A percentile compares a stretch with the other conserved stretches of the same genome.
These are phyloP conservation scores for Lactifluus echinatus DNA, from an alignment of 768 basidiomycete species.

Conservation along the genomic window DNA sequence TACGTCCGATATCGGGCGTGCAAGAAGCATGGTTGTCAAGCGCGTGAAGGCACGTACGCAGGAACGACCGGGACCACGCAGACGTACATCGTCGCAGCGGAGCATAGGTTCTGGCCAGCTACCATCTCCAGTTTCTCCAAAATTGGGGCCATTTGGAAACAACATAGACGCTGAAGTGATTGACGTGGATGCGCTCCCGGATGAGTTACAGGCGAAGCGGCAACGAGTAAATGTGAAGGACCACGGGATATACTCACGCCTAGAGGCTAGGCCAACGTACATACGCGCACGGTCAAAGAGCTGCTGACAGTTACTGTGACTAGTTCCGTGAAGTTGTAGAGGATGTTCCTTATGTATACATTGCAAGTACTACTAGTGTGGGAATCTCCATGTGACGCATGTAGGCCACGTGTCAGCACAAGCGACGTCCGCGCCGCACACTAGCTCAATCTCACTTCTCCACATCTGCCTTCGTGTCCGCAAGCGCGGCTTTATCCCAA, in stretches of 20 bases:
- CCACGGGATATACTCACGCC: neutral
- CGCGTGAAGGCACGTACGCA: conserved; percentile 4
- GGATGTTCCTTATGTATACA: no score
- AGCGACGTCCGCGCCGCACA: no score
- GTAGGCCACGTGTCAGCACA: no score
- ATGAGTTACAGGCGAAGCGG: neutral
- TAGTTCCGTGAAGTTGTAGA: neutral
- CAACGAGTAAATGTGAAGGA: neutral
- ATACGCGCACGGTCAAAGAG: conserved; percentile 17
- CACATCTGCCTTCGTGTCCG: no score
- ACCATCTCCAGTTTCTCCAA: conserved; percentile 13
- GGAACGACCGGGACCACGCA: conserved; percentile 6
- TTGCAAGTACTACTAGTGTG: no score
- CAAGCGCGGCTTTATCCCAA: neutral
- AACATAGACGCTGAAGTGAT: conserved; percentile 5
- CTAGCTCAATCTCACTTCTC: no score
- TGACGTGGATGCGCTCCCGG: conserved; percentile 16
- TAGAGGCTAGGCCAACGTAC: neutral
- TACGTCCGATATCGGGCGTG: conserved; percentile 15
- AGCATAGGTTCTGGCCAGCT: conserved; percentile 8
- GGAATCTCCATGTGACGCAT: no score
- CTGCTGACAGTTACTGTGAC: conserved; percentile 3
- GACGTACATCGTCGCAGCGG: conserved; percentile 13
- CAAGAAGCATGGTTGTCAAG: conserved; percentile 9
- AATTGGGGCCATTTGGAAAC: neutral